phyloP scores from a whole-genome alignment of 75 land plant species.

The Cupressus sempervirens region DNA sequence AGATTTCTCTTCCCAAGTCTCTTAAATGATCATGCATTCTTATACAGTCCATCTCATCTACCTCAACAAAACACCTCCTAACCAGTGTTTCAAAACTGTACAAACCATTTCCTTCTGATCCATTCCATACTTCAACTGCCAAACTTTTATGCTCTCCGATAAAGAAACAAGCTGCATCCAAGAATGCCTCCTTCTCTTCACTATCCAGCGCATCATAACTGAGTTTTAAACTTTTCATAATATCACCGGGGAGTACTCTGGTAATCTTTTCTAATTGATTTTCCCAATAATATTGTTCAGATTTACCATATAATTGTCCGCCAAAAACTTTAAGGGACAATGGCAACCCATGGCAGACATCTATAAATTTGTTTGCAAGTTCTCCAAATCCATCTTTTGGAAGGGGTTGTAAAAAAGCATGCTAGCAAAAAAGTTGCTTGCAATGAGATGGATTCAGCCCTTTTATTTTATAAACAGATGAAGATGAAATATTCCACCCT shows the following conservation, averaged over 20 bases:
- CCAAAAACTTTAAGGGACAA: not conserved
- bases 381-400: not conserved
- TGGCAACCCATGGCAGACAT: not conserved
- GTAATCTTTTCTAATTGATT: not conserved
- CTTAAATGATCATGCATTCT: not conserved
- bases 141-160: not conserved
- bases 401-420: not conserved
- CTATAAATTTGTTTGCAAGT: not conserved
- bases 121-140: not conserved
- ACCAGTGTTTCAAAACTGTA: not conserved
- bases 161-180: not conserved
- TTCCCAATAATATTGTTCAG: not conserved
- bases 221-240: not conserved
- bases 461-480: no score
- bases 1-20: not conserved
- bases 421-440: no score
- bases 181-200: not conserved
- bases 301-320: not conserved
- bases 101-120: not conserved
- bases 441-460: no score
- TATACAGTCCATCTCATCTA: not conserved
- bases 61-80: not conserved
- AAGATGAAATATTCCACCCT: no score
- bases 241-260: not conserved
- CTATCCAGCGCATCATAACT: not conserved